Base-by-base conservation (phyloP, 805 yeast genomes). In the Ogataea trehalophila region DNA sequence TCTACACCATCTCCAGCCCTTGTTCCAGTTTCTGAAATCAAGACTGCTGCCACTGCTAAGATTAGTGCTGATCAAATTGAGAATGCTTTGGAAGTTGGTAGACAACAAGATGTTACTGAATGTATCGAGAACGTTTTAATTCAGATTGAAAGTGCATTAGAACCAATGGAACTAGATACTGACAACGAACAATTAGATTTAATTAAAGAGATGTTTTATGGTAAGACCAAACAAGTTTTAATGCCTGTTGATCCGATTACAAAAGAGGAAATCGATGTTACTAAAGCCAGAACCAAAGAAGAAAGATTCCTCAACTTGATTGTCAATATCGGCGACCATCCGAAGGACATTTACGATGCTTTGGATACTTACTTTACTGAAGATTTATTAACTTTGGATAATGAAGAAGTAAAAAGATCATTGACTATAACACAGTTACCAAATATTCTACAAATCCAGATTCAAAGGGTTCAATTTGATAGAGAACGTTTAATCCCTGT, bases 31-130 rank as follows among this genome's bases (percentile, higher is more conserved):
- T 16, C 66, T 67, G 42, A 26, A 15, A 42, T 51, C 42, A 54
- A 55, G 38, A 66, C 52, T 11, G 63, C 64, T 5, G 62, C 62
- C 61, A 57, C 61, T 18, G 66, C 67, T 3, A 60, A 61, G 36
- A 78, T 78, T 14, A 71, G 75, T 49, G 68, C 80, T 4, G 87
- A 82, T 51, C 89, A 85, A 58, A 76, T 85, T 66, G 90, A 81
- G 48, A 78, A 83, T 57, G 83, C 94, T 0, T 72, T 84, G 45
- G 91, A 87, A 60, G 73, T 83, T 59, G 96, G 97, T 2, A 74
- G 95, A 54, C 99, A 94, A 63, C 99, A 94, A 64, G 99, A 94
- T 70, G 98, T 94, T 17, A 90, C 97, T 0, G 99, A 94, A 63
- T 92, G 98, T 65, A 90, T 92, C 59, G 95, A 91, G 46, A 94